These are phyloP conservation scores for Endotrypanum monterogeii DNA, from an alignment of 208 protist species.

Conservation along the genomic window DNA sequence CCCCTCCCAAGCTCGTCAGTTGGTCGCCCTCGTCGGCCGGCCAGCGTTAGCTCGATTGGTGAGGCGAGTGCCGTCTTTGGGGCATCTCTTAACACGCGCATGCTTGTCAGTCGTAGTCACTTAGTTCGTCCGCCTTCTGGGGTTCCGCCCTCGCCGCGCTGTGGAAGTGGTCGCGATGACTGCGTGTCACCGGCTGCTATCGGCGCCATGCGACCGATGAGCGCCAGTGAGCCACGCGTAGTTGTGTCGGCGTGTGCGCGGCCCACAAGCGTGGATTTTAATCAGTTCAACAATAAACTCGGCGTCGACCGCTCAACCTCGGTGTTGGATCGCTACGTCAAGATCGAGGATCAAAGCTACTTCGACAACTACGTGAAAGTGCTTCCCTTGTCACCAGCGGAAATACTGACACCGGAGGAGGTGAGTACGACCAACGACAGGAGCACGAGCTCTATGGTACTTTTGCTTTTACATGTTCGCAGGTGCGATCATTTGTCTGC, in stretches of 20 bases:
- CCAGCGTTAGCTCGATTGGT: slow-evolving; percentile 20
- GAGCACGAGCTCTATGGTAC: slow-evolving; percentile 41
- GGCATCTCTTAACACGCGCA: slow-evolving; percentile 21
- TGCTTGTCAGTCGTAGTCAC: slow-evolving; percentile 49
- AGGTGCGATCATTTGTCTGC: slow-evolving; percentile 51
- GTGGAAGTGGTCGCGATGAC: slow-evolving; percentile 23
- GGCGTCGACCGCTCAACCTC: slow-evolving; percentile 58
- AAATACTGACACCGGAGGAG: slow-evolving; percentile 62
- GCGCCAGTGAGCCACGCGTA: slow-evolving; percentile 39
- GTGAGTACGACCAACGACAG: slow-evolving; percentile 27
- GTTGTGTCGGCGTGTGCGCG: slow-evolving; percentile 32
- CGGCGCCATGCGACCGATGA: slow-evolving; percentile 24
- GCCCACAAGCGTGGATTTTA: slow-evolving; percentile 72
- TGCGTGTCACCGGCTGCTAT: slow-evolving; percentile 24
- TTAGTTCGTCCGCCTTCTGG: slow-evolving; percentile 43
- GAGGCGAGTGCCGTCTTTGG: slow-evolving; percentile 31
- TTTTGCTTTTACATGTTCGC: slow-evolving; percentile 79
- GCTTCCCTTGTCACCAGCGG: slow-evolving; percentile 60
- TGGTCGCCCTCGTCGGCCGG: slow-evolving; percentile 22
- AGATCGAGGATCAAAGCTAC: slow-evolving; percentile 88
- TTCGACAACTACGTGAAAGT: slow-evolving; percentile 80
- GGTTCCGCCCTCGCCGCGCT: slow-evolving; percentile 34
- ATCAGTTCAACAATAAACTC: slow-evolving; percentile 66
- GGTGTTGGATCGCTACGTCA: slow-evolving; percentile 86
- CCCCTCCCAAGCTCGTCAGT: background rate